Evolutionary conservation across 441 rosid species (phyloP).

Genomic region (Manihot esculenta): DNA sequence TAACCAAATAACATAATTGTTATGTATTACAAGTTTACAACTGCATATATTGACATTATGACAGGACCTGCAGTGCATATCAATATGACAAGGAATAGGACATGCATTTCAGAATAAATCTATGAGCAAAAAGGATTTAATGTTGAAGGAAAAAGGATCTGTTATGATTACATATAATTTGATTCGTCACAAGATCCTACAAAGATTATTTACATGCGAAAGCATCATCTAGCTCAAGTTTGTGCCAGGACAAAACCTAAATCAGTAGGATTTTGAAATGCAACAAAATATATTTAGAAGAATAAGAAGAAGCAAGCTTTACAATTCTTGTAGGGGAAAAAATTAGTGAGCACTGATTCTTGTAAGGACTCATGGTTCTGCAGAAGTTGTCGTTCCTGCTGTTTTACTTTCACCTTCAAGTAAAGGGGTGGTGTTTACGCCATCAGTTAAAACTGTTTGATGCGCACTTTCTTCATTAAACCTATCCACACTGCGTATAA

Average conservation of each 20-base stretch:
- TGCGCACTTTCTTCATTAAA: constrained; percentile 59
- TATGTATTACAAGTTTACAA: too few species aligned
- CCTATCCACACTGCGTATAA: constrained; percentile 67
- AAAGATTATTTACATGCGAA: not conserved
- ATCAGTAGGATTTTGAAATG: too few species aligned
- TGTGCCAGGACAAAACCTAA: too few species aligned
- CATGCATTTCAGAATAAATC: not conserved
- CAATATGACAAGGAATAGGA: not conserved
- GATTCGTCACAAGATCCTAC: not conserved
- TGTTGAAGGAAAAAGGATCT: not conserved
- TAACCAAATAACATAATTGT: too few species aligned
- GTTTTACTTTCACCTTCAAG: constrained; percentile 45
- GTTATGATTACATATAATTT: not conserved
- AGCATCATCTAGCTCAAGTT: not conserved
- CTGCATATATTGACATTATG: not conserved
- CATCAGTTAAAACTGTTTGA: constrained; percentile 33
- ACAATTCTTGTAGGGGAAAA: not conserved
- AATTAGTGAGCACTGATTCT: not conserved
- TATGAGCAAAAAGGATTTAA: not conserved
- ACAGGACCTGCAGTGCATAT: too few species aligned
- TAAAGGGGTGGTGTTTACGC: constrained; percentile 55
- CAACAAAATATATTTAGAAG: too few species aligned
- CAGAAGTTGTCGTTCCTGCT: constrained; percentile 24
- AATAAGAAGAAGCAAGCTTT: not conserved
- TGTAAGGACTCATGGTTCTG: constrained; percentile 22